These are phyloP conservation scores for Euphrasia confusa DNA, from an alignment of 257 asterid genomes.

Conservation along the genomic window DNA sequence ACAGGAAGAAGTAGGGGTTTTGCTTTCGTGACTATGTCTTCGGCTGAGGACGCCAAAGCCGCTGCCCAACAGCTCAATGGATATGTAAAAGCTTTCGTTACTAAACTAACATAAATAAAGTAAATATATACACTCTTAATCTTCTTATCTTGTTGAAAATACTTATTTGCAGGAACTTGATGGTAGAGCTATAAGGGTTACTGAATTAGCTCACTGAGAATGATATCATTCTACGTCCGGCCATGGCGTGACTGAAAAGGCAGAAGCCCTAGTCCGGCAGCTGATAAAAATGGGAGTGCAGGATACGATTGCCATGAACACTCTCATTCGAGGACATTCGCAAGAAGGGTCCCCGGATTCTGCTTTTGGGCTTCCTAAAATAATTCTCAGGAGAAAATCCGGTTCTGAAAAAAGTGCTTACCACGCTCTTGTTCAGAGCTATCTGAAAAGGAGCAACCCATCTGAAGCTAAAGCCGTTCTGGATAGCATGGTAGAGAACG, in stretches of 20 bases:
- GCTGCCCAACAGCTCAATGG: conserved; percentile 79
- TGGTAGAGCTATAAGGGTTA: conserved; percentile 76
- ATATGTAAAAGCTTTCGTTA: conserved; percentile 49
- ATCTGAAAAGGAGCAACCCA: conserved; percentile 62
- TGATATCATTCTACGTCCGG: too few species aligned
- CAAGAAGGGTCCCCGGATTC: conserved; percentile 69
- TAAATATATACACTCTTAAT: too few species aligned
- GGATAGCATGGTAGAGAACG: conserved; percentile 79
- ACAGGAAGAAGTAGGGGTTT: conserved; percentile 93
- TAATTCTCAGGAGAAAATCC: conserved; percentile 67
- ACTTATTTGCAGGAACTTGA: conserved; percentile 53
- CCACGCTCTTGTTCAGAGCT: conserved; percentile 54
- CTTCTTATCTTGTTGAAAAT: neutral
- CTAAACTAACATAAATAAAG: neutral
- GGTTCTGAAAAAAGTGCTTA: conserved; percentile 48
- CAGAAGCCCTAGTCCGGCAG: too few species aligned
- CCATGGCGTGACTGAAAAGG: too few species aligned
- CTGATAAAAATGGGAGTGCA: too few species aligned
- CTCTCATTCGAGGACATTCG: conserved; percentile 26
- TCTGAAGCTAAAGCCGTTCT: conserved; percentile 80
- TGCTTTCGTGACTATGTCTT: conserved; percentile 82
- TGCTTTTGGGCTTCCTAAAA: conserved; percentile 62
- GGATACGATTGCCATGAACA: too few species aligned
- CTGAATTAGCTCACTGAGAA: too few species aligned
- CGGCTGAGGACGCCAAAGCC: conserved; percentile 59